Evolutionary conservation across 106 monocot species (phyloP), one percentile per base, ranked within the genome.

Genomic region (Acorus calamus): DNA sequence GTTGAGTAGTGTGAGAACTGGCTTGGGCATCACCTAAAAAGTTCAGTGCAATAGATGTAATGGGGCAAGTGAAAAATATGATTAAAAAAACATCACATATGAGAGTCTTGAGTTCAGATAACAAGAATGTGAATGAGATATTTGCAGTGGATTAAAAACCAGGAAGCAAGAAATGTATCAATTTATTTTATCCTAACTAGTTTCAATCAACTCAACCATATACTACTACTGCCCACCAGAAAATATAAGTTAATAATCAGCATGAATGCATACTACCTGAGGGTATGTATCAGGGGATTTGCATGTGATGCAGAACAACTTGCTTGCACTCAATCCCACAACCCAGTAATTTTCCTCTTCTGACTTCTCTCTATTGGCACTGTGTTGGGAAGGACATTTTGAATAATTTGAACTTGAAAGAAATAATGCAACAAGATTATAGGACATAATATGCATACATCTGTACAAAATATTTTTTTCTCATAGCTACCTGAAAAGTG

Each of bases 261-360:
- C 28, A 47, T 0, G 12, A 55, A 49, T 50, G 42, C 8, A 50
- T 57, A 68, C 6, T 84, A 89, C 93, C 72, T 44, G 71, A 49
- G 96, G 96, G 62, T 79, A 88, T 59, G 69, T 65, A 57, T 87
- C 80, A 66, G 96, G 87, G 47, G 78, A 54, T 46, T 91, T 96
- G 96, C 96, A 91, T 8, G 85, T 46, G 47, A 91, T 66, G 56
- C 96, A 96, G 57, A 96, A 96, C 47, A 96, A 62, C 52, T 91
- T 85, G 80, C 53, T 96, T 62, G 75, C 70, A 66, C 77, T 81
- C 47, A 96, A 68, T 46, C 96, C 96, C 42, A 96, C 91, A 3
- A 91, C 62, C 96, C 96, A 96, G 50, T 87, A 75, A 60, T 67
- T 88, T 74, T 96, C 91, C 53, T 96, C 96, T 69, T 91, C 85